Conservation (phyloP, 805 yeast species). For the Yamadazyma ubonensis region DNA sequence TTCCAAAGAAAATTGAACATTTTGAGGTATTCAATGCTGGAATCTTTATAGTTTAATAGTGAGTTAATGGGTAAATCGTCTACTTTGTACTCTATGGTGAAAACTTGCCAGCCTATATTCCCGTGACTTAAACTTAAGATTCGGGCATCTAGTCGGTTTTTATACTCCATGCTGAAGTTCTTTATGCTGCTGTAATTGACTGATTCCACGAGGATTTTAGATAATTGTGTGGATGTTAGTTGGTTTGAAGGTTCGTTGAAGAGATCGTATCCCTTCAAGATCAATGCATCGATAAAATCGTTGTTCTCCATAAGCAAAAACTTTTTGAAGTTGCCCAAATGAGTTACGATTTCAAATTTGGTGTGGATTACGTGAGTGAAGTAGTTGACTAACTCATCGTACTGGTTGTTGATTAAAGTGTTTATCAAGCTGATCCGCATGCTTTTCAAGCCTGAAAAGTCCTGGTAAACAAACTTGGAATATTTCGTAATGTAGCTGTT, state of each 20-base stretch:
- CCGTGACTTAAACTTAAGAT: constrained; percentile 67
- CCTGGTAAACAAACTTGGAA: constrained; percentile 28
- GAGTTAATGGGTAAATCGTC: constrained; percentile 53
- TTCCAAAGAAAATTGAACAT: constrained; percentile 87
- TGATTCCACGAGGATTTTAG: constrained; percentile 64
- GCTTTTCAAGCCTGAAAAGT: constrained; percentile 31
- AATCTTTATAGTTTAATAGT: constrained; percentile 26
- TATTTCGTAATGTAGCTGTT: constrained; percentile 41
- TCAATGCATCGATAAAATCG: constrained; percentile 74
- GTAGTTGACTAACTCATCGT: constrained; percentile 52
- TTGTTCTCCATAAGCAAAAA: constrained; percentile 71
- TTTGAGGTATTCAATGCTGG: constrained; percentile 59
- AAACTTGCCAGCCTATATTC: constrained; percentile 86
- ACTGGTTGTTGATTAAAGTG: constrained; percentile 38
- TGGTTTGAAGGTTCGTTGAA: constrained; percentile 62
- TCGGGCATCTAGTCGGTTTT: constrained; percentile 74
- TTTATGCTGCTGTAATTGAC: constrained; percentile 53
- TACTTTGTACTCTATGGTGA: constrained; percentile 75
- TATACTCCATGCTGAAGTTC: constrained; percentile 36
- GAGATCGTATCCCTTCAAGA: constrained; percentile 51
- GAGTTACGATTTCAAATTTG: constrained; percentile 48
- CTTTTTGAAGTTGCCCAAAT: constrained; percentile 61
- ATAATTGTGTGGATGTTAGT: constrained; percentile 63
- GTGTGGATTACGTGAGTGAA: constrained; percentile 50
- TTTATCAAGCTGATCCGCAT: constrained; percentile 37